Evolutionary conservation across 1,284 basidiomycete genomes (phyloP), one percentile per base, ranked within the genome.

Genomic region (Tetrapyrgos nigripes): DNA sequence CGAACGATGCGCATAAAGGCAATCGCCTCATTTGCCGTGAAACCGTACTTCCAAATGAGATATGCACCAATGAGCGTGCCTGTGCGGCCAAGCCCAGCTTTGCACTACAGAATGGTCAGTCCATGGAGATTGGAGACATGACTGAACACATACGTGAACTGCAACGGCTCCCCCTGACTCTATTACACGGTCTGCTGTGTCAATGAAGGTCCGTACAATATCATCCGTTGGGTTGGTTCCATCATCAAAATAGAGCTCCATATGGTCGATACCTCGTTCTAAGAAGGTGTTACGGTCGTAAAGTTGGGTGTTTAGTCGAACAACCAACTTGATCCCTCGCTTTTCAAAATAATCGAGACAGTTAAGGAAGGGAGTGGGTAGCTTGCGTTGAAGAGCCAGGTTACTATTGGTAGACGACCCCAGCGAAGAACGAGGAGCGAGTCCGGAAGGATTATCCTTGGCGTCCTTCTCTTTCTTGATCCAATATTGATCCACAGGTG

Each of bases 11-110:
- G 90, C 97, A 99, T 99, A 76, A 96, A 98, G 0, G 92, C 97
- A 61, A 99, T 99, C 9, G 91, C 96, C 77, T 99, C 97, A 57
- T 90, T 88, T 0, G 97, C 96, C n/a, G 95, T 95, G 72, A 99
- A 99, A n/a, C 93, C 93, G 70, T 98, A 96, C 78, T 97, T 98
- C 93, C 97, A 99, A 65, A 98, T 93, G 57, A 99, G 84, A 80
- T 98, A 99, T 3, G 97, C 97, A 50, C 96, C 96, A 62, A 99
- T 97, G 61, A 99, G 80, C 3, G 96, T 97, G 3, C 97, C 97
- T 3, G 95, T 97, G 51, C 95, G 84, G 23, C 95, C 95, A 21
- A 97, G 82, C 23, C 95, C 95, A 50, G 95, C 95, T 81, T 97
- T 97, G 75, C 95, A 97, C 88, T 97, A 29, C 66, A 19, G 49